Conservation (phyloP, 2,329 filamentous ascomycete genomes). For the Pestalotiopsis sp. region DNA sequence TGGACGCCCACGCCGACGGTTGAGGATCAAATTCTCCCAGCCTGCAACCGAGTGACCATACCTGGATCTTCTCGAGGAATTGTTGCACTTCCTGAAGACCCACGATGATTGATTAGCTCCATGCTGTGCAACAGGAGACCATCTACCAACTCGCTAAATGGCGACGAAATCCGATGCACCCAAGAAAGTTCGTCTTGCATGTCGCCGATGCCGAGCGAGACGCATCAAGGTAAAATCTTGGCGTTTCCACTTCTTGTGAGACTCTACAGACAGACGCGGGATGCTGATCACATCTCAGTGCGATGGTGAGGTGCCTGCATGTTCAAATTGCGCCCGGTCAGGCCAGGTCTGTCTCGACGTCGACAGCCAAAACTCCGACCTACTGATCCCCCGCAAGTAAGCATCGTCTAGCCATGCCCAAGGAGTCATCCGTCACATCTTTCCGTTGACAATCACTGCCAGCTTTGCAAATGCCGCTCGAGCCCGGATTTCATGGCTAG, state of each 20-base stretch:
- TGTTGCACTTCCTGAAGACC: too few species aligned
- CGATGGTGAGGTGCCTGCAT: not conserved
- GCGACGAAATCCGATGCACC: not conserved
- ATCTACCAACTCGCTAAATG: not conserved
- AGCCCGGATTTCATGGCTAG: not conserved
- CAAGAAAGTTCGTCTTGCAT: not conserved
- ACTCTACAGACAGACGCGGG: not conserved
- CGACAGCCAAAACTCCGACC: not conserved
- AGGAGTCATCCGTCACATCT: too few species aligned
- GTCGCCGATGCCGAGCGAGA: not conserved
- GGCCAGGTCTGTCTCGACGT: not conserved
- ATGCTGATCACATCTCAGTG: not conserved
- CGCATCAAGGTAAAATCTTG: not conserved
- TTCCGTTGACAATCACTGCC: not conserved
- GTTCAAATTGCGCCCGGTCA: not conserved
- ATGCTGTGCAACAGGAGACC: too few species aligned
- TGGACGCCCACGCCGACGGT: too few species aligned
- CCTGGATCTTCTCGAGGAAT: too few species aligned
- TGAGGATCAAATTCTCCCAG: too few species aligned
- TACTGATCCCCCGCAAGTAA: not conserved
- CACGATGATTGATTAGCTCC: too few species aligned
- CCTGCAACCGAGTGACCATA: too few species aligned
- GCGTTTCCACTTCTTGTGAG: not conserved
- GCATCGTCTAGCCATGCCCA: not conserved
- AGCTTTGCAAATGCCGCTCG: not conserved